These are phyloP conservation scores for Termitomyces sp. DNA, from an alignment of 768 basidiomycete species.

Conservation along the genomic window DNA sequence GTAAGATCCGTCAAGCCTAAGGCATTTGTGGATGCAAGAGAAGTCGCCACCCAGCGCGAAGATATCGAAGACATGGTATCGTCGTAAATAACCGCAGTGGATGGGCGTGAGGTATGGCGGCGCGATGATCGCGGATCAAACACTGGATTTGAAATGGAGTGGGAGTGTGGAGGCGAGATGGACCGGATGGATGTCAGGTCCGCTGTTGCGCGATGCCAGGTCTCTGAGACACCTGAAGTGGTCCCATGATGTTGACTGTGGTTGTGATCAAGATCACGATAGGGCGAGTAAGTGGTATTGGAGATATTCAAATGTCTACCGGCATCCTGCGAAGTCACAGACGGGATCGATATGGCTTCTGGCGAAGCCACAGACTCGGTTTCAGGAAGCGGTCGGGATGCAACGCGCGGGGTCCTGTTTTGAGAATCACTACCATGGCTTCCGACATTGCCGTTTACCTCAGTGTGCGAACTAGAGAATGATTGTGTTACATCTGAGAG, in stretches of 20 bases:
- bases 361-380: background rate
- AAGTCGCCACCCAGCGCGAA: background rate
- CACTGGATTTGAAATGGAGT: background rate
- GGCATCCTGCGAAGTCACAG: background rate
- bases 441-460: background rate
- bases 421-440: background rate
- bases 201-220: background rate
- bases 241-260: background rate
- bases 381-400: background rate
- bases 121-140: constrained; percentile 1
- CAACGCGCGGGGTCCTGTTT: constrained; percentile 5
- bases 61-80: background rate
- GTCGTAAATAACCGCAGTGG: background rate
- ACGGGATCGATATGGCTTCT: background rate
- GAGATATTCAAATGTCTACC: background rate
- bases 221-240: background rate
- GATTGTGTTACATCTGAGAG: background rate
- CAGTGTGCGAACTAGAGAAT: background rate
- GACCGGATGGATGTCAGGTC: background rate
- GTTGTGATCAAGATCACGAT: constrained; percentile 1
- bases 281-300: background rate
- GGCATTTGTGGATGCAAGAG: constrained; percentile 1
- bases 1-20: constrained; percentile 9
- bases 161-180: background rate
- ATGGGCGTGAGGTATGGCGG: background rate